Base-by-base conservation (phyloP, 495 filamentous ascomycete species). In the Halenospora varia region DNA sequence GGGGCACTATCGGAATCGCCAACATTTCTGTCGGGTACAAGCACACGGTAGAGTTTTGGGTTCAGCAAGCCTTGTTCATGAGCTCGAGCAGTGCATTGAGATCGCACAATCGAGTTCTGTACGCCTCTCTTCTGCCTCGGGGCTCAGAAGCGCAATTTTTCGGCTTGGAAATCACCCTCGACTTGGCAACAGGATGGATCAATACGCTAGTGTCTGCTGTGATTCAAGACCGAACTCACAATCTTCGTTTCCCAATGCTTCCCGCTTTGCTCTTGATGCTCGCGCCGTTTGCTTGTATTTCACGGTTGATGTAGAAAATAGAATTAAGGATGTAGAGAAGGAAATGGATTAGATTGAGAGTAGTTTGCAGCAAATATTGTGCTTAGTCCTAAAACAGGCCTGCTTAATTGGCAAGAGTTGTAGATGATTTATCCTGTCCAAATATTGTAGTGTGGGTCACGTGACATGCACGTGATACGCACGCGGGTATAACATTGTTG, bases 161-260 rank as follows among this genome's bases (percentile, higher is more conserved):
- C 17, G 63, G 63, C 25, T 42, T 66, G 35, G 63, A 66, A 24
- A 48, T 64, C 35, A 66, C 63, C 1, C 51, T 66, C 8, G 63
- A 61, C 48, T 52, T 66, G 22, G 63, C 63, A 10, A 66, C 63
- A 2, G 63, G 63, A 2, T 66, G 63, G 63, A 66, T 66, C 42
- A 66, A 66, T 20, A 56, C 63, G 13, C 47, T 66, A 4, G 63
- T 66, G 2, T 55, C 60, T 29, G 57, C 56, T 10, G 63, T 61
- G 19, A 66, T 66, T 29, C 63, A 66, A 51, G 61, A 66, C 48
- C 35, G 46, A 3, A 66, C 63, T 2, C 63, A 66, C 55, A 61
- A 66, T 49, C 41, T 66, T 35, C 56, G 63, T 1, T 66, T 60
- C 46, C 63, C 63, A 1, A 66, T 66, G 63, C 46, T 64, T 47